A percentile compares a stretch with the other conserved stretches of the same genome.
Conservation (phyloP, 306 rosid species). For the Dalbergia cochinchinensis region DNA sequence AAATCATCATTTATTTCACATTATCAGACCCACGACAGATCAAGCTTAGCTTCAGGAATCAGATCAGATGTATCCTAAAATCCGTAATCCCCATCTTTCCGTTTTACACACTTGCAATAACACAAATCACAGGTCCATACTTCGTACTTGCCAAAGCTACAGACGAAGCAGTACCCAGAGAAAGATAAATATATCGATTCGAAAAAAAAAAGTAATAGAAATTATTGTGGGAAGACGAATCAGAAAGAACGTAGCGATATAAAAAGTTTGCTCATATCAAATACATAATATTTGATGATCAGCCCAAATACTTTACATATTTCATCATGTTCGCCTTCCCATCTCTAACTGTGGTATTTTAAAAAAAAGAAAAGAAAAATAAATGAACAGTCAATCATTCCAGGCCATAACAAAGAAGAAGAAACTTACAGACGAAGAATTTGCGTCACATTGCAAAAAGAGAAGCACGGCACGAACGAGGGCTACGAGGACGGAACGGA, state of each 20-base stretch:
- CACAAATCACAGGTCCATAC: not conserved
- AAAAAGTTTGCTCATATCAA: conserved; percentile 44
- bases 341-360: not conserved
- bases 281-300: conserved; percentile 33
- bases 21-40: too few relatives aligned
- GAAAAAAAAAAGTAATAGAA: not conserved
- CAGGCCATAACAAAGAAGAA: not conserved
- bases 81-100: not conserved
- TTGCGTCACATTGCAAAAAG: not conserved
- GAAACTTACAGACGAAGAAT: not conserved
- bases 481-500: not conserved
- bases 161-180: too few relatives aligned
- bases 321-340: conserved; percentile 46
- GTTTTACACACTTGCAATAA: not conserved
- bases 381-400: not conserved
- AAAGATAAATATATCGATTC: not conserved
- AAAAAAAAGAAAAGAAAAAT: too few relatives aligned
- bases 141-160: not conserved
- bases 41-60: not conserved
- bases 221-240: conserved; percentile 20
- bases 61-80: not conserved
- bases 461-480: not conserved
- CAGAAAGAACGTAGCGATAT: conserved; percentile 56
- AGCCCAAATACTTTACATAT: not conserved
- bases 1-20: too few relatives aligned